Evolutionary conservation across 2,329 filamentous ascomycete genomes (phyloP).

Genomic region (Talaromyces sp.): DNA sequence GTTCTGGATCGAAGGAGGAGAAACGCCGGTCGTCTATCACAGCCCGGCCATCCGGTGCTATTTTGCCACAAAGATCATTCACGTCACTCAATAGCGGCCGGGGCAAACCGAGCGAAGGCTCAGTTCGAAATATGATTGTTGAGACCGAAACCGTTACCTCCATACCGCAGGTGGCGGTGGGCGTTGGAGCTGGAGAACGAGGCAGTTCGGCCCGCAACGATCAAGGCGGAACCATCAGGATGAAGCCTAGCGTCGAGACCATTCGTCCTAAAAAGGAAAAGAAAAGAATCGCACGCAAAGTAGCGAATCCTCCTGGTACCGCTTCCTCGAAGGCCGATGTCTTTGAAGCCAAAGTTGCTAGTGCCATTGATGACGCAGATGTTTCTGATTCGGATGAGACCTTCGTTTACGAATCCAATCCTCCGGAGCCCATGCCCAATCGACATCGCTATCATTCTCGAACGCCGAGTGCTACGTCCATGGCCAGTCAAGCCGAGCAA

Average conservation of each 20-base stretch:
- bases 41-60: constrained; percentile 47
- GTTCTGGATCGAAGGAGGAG: constrained; percentile 35
- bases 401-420: constrained; percentile 98
- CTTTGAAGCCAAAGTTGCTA: constrained; percentile 95
- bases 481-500: constrained; percentile 50
- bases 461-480: constrained; percentile 87
- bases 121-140: constrained; percentile 87
- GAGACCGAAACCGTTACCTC: constrained; percentile 95
- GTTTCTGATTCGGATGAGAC: constrained; percentile 98
- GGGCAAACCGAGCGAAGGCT: constrained; percentile 67
- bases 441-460: constrained; percentile 79
- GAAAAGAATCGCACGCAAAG: constrained; percentile 73
- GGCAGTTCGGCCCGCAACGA: constrained; percentile 56
- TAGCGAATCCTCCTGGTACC: constrained; percentile 34
- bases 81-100: constrained; percentile 62
- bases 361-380: constrained; percentile 90
- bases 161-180: constrained; percentile 76
- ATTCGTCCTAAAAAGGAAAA: constrained; percentile 93
- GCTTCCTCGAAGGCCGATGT: constrained; percentile 94
- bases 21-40: constrained; percentile 36
- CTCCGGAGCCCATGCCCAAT: constrained; percentile 55
- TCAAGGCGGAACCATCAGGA: constrained; percentile 68
- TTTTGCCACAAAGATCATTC: constrained; percentile 64
- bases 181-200: constrained; percentile 56
- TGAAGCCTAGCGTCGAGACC: constrained; percentile 90